Percentiles rank a stretch among this genome's conserved stretches.
phyloP scores from a whole-genome alignment of 768 basidiomycete genomes.

The Hydnomerulius pinastri region DNA sequence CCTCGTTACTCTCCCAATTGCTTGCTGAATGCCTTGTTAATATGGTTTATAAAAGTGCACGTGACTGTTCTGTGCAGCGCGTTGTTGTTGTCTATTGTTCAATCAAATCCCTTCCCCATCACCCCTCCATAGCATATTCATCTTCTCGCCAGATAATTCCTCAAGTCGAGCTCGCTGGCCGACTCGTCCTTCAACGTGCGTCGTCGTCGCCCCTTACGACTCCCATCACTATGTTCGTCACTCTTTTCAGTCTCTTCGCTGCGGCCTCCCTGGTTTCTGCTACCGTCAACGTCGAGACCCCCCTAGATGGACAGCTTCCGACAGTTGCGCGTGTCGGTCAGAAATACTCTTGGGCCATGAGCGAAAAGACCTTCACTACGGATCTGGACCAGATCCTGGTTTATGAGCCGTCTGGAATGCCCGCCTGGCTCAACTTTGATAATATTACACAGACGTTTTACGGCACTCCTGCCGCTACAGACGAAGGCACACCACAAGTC shows the following conservation, averaged over 20 bases:
- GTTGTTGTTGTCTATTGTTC: conserved; percentile 18
- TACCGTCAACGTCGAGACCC: conserved; percentile 54
- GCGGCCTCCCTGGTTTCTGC: conserved; percentile 41
- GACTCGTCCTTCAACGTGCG: conserved; percentile 45
- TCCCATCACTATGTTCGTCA: conserved; percentile 62
- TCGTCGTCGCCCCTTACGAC: conserved; percentile 46
- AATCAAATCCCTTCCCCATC: not conserved
- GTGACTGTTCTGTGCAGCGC: conserved; percentile 27
- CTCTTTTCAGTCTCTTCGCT: conserved; percentile 55
- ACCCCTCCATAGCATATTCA: not conserved
- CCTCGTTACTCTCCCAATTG: conserved; percentile 8
- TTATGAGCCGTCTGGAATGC: conserved; percentile 61
- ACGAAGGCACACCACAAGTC: conserved; percentile 64
- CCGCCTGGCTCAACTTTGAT: conserved; percentile 80
- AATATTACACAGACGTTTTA: conserved; percentile 55
- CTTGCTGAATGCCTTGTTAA: conserved; percentile 3
- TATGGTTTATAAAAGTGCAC: conserved; percentile 21
- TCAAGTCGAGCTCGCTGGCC: conserved; percentile 58
- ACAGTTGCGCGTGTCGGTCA: conserved; percentile 68
- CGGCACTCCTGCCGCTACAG: conserved; percentile 64
- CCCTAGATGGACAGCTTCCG: conserved; percentile 74
- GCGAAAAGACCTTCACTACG: conserved; percentile 63
- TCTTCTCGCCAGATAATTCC: conserved; percentile 9
- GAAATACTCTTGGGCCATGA: conserved; percentile 71
- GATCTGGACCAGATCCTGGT: conserved; percentile 41